A percentile compares a stretch with the other conserved stretches of the same genome.
phyloP scores from a whole-genome alignment of 1,284 basidiomycete genomes.

The Veloboletus limbatus region DNA sequence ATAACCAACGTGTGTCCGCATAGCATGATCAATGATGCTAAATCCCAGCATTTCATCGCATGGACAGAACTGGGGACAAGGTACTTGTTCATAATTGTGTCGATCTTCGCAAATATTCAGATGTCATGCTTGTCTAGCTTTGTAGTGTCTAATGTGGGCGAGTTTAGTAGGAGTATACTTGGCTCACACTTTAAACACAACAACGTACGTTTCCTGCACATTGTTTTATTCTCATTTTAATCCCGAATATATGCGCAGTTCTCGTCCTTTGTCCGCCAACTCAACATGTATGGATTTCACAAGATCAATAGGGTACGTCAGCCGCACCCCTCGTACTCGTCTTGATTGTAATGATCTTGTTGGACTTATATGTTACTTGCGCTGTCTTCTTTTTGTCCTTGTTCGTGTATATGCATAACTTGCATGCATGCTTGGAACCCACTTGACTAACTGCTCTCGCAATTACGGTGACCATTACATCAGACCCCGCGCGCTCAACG shows the following conservation, averaged over 20 bases:
- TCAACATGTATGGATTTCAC: conserved; percentile 90
- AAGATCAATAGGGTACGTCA: conserved; percentile 72
- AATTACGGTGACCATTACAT: not conserved
- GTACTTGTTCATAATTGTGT: conserved; percentile 24
- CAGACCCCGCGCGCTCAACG: conserved; percentile 82
- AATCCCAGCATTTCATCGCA: conserved; percentile 71
- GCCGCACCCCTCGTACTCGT: conserved; percentile 3
- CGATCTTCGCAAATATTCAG: not conserved
- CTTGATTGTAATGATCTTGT: conserved; percentile 12
- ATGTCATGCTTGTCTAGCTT: conserved; percentile 44
- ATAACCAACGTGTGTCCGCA: conserved; percentile 1
- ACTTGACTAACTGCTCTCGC: not conserved
- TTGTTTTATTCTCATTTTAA: conserved; percentile 5
- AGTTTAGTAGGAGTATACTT: conserved; percentile 77
- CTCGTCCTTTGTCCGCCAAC: conserved; percentile 84
- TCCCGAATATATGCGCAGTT: conserved; percentile 50
- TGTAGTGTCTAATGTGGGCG: conserved; percentile 78
- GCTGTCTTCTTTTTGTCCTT: not conserved
- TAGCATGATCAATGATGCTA: conserved; percentile 80
- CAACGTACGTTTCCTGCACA: conserved; percentile 51
- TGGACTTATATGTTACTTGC: conserved; percentile 8
- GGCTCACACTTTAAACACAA: conserved; percentile 83
- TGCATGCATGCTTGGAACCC: conserved; percentile 2
- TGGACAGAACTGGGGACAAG: conserved; percentile 79
- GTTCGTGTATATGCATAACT: conserved; percentile 4